phyloP scores from a whole-genome alignment of 2,329 filamentous ascomycete species.

The Penicillium sp. region DNA sequence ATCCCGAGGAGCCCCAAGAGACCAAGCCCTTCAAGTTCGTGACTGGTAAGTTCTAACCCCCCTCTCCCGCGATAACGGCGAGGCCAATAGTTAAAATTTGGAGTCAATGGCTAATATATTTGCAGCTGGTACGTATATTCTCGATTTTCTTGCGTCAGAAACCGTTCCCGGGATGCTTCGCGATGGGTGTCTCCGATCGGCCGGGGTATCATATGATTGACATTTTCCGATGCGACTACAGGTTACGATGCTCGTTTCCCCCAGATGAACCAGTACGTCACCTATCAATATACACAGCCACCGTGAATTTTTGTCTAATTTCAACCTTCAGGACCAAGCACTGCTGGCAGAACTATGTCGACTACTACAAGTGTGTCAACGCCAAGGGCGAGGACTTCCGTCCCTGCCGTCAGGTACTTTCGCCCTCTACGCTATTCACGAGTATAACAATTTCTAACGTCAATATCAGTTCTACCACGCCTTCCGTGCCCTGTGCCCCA shows the following conservation, averaged over 20 bases:
- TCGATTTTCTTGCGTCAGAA: conserved; percentile 13
- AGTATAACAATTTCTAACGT: conserved; percentile 3
- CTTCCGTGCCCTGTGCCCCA: conserved; percentile 96
- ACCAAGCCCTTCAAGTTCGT: conserved; percentile 99
- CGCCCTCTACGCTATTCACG: neutral
- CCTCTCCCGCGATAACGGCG: conserved; percentile 21
- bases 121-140: conserved; percentile 50
- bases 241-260: conserved; percentile 99
- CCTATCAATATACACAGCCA: neutral
- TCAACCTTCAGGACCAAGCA: conserved; percentile 71
- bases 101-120: conserved; percentile 43
- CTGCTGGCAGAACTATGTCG: conserved; percentile 99
- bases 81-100: conserved; percentile 26
- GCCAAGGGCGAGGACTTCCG: conserved; percentile 99
- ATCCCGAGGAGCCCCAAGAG: conserved; percentile 74
- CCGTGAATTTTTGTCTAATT: conserved; percentile 13
- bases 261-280: conserved; percentile 73
- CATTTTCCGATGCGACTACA: conserved; percentile 47
- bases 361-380: conserved; percentile 99
- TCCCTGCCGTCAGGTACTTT: conserved; percentile 85
- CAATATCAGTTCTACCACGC: conserved; percentile 81
- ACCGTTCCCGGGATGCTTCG: conserved; percentile 11
- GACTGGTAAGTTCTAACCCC: conserved; percentile 69
- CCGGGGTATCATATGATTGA: conserved; percentile 25
- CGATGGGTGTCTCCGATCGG: conserved; percentile 13